Evolutionary conservation across 768 basidiomycete species (phyloP), one percentile per base, ranked within the genome.

Genomic region (Agrocybe pediades): DNA sequence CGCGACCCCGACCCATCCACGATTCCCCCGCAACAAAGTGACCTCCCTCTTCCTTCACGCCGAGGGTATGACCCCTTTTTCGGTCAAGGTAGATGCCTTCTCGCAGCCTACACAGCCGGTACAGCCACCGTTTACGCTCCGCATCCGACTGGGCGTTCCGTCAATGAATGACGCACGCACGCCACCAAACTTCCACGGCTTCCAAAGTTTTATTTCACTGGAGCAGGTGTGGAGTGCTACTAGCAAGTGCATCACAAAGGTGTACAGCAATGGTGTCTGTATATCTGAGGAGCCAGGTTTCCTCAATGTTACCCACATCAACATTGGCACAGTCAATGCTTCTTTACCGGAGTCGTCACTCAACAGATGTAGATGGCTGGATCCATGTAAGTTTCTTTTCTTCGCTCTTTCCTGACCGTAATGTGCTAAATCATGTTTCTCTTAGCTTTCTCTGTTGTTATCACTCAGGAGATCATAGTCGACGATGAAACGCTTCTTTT

Each of bases 381-480:
- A 87, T 65, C 68, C 79, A 56, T 71, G 88, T 90, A 64, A 68
- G 87, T 79, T 58, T 29, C 44, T 55, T 53, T 45, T 54, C 55
- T 43, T 27, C 41, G 23, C 46, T 59, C 49, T 45, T 65, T 66
- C 65, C 62, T 57, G 59, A 68, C 56, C 67, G 56, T 48, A 24
- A 27, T 51, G 60, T 53, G 51, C 36, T 56, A 56, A 56, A 56
- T 56, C 48, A 58, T 67, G 62, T 56, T 68, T 66, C 72, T 56
- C 61, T 60, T 56, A 85, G 82, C 72, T 59, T 65, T 76, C 55
- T 74, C 79, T 50, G 80, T 79, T n/a, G 77, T 68, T 41, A 76
- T 91, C 65, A 83, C 83, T 25, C 90, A 92, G 71, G 83, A 90
- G 71, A 72, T 92, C 60, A 73, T 83, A 52, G 78, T 83, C 51